Base-by-base conservation (phyloP, 164 flowering plant species). In the Tetrastigma voinierianum region DNA sequence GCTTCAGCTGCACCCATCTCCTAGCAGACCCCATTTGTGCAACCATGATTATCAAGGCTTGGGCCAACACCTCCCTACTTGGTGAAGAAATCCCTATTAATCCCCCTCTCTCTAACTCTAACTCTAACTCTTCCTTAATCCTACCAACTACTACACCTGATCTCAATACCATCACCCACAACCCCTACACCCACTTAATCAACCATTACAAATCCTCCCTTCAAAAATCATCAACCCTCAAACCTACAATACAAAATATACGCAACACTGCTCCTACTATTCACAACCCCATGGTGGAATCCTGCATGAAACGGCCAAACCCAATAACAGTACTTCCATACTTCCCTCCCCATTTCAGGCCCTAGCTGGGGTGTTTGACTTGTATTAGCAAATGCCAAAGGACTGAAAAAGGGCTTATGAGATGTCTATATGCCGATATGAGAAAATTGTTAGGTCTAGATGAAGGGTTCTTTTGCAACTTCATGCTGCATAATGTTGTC, bases 1-100 rank as follows among this genome's bases (percentile, higher is more conserved):
- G 93, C 15, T 72, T 88, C 59, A 90, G 93, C 69, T 88, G 93
- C 79, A 73, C 47, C 64, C 93, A 90, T 75, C 84, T 90, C 40
- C 76, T 87, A 0, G 85, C 83, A 1, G 90, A 87, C 59, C 85
- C 87, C n/a, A 68, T 66, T 17, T 61, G 78, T 32, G 83, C 83
- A 45, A 76, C 89, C 68, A 67, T 74, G 76, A 72, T 90, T 40
- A 56, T 88, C 55, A 83, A 84, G 72, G 83, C 89, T 3, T 90
- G 93, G 91, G 90, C 89, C 1, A 87, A 88, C 57, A 69, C 73
- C 10, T 70, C 77, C 25, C 56, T 81, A 0, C 0, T 46, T 1
- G 74, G 72, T 9, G 81, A 76, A 63, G n/a, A n/a, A n/a, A 75
- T 80, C 69, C n/a, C 17, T n/a, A n/a, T 19, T 0, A 2, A 57